Evolutionary conservation across 129 eudicot genomes (phyloP).

Genomic region (Chrysanthemum makinoi): DNA sequence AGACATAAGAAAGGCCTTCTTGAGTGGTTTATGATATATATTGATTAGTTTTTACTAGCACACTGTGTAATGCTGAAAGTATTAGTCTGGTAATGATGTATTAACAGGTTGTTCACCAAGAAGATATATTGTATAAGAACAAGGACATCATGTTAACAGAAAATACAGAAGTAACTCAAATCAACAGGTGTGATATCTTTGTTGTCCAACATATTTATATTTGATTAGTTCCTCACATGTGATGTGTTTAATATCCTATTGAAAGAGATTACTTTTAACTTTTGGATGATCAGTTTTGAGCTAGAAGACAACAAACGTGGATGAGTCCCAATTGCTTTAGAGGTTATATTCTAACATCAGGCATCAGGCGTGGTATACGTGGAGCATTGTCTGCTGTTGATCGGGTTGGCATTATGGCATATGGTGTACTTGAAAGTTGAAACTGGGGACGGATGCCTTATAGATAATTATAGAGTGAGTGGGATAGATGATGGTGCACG

Average conservation of each 20-base stretch:
- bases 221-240: constrained; percentile 23
- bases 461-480: constrained; percentile 1
- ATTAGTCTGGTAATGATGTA: not conserved
- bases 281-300: constrained; percentile 11
- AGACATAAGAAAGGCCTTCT: not conserved
- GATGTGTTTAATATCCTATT: constrained; percentile 17
- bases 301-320: constrained; percentile 17
- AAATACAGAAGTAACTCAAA: too few relatives aligned
- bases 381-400: constrained; percentile 30
- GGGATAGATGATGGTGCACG: constrained; percentile 14
- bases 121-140: too few relatives aligned
- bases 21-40: not conserved
- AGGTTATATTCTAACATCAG: constrained; percentile 15
- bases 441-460: constrained; percentile 20
- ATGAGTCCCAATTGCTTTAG: constrained; percentile 20
- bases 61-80: not conserved
- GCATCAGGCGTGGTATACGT: constrained; percentile 19
- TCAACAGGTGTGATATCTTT: not conserved
- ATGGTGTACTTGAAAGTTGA: constrained; percentile 27
- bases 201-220: constrained; percentile 1
- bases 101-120: not conserved
- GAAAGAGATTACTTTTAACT: constrained; percentile 15
- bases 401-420: not conserved
- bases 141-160: too few relatives aligned
- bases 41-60: not conserved